A percentile compares a stretch with the other conserved stretches of the same genome.
Evolutionary conservation across 805 yeast genomes (phyloP).

Genomic region (Lachancea lanzarotensis): DNA sequence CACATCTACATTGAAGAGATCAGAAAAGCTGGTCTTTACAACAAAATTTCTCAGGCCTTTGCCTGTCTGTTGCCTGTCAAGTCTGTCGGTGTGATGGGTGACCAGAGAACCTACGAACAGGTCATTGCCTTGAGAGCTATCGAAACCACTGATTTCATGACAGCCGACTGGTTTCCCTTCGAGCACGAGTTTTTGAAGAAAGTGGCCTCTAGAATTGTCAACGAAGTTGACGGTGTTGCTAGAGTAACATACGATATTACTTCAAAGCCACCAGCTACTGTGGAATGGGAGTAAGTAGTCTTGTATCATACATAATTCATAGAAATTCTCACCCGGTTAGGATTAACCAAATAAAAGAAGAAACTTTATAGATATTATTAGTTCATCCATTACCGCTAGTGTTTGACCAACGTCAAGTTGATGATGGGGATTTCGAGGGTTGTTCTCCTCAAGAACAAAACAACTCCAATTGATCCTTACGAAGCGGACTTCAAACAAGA

Average conservation of each 20-base stretch:
- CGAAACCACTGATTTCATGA: slow-evolving; percentile 97
- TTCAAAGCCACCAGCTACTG: slow-evolving; percentile 99
- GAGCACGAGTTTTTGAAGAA: slow-evolving; percentile 87
- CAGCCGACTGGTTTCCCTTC: slow-evolving; percentile 98
- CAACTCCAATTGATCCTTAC: slow-evolving; percentile 65
- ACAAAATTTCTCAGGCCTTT: slow-evolving; percentile 93
- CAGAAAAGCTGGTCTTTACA: slow-evolving; percentile 84
- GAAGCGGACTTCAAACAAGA: slow-evolving; percentile 35
- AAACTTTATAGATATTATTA: no score
- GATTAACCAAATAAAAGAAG: not conserved
- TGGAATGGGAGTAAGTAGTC: slow-evolving; percentile 84
- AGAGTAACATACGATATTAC: slow-evolving; percentile 98
- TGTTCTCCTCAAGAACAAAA: slow-evolving; percentile 63
- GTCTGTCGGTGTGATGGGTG: slow-evolving; percentile 99
- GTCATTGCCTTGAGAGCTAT: slow-evolving; percentile 98
- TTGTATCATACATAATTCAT: slow-evolving; percentile 2
- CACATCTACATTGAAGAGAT: slow-evolving; percentile 94
- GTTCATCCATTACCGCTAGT: not conserved
- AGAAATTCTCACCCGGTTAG: not conserved
- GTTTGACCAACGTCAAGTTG: not conserved
- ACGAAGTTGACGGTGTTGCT: slow-evolving; percentile 98
- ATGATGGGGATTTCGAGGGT: slow-evolving; percentile 25
- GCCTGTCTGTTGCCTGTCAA: slow-evolving; percentile 96
- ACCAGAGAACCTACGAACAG: slow-evolving; percentile 98
- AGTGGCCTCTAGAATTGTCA: slow-evolving; percentile 93